Evolutionary conservation across 2,329 filamentous ascomycete genomes (phyloP).

Genomic region (Verticillium tricorpus): DNA sequence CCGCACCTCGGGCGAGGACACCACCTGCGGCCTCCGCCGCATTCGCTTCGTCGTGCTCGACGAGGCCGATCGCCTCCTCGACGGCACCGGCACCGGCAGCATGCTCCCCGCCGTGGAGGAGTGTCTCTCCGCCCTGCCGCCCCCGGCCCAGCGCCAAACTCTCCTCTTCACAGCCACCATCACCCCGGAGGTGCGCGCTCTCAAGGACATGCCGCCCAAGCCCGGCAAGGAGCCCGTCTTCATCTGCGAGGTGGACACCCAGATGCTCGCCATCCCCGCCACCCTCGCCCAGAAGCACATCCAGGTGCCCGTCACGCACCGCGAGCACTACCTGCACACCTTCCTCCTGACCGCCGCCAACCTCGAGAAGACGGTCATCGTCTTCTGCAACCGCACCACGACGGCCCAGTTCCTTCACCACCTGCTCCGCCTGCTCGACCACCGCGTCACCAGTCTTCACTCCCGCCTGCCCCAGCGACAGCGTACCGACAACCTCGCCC

Average conservation of each 20-base stretch:
- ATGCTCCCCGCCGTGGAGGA: slow-evolving; percentile 95
- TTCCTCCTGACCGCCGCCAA: slow-evolving; percentile 79
- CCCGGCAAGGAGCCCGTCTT: slow-evolving; percentile 73
- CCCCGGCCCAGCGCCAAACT: slow-evolving; percentile 77
- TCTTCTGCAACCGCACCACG: slow-evolving; percentile 89
- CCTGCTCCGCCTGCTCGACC: slow-evolving; percentile 76
- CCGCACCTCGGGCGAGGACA: slow-evolving; percentile 84
- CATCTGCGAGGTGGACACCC: slow-evolving; percentile 81
- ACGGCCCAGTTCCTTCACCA: slow-evolving; percentile 90
- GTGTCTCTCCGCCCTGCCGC: slow-evolving; percentile 77
- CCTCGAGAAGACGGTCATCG: slow-evolving; percentile 70
- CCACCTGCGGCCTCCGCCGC: slow-evolving; percentile 72
- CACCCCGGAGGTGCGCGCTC: slow-evolving; percentile 81
- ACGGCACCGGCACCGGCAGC: slow-evolving; percentile 67
- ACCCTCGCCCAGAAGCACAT: slow-evolving; percentile 82
- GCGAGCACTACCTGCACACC: slow-evolving; percentile 90
- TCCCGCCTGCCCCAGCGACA: slow-evolving; percentile 81
- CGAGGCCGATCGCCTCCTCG: slow-evolving; percentile 86
- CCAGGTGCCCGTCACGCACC: slow-evolving; percentile 84
- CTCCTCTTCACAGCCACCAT: slow-evolving; percentile 95
- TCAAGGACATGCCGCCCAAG: slow-evolving; percentile 71
- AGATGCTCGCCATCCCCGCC: slow-evolving; percentile 69
- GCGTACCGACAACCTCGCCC: slow-evolving; percentile 79
- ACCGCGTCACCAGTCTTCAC: slow-evolving; percentile 88
- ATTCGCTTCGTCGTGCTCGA: slow-evolving; percentile 87